Conservation (phyloP, 139 green algal species). For the Coelastrella sp. region DNA sequence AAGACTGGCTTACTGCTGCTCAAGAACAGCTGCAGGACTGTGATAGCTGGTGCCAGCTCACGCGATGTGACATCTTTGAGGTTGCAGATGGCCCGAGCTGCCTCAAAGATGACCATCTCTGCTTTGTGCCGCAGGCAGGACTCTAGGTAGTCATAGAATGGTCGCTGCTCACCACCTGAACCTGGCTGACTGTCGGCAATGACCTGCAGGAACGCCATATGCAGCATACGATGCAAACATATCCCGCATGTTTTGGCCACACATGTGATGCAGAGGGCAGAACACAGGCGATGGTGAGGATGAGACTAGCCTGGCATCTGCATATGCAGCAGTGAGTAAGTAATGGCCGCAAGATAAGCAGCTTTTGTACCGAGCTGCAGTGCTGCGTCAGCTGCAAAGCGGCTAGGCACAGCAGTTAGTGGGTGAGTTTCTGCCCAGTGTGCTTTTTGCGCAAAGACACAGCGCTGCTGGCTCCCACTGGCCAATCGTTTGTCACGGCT, state of each 20-base stretch:
- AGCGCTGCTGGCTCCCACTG: too few species aligned
- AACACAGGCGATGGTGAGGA: too few species aligned
- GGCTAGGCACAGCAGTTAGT: too few species aligned
- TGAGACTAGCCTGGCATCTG: too few species aligned
- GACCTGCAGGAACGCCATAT: slow-evolving; percentile 50
- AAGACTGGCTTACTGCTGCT: slow-evolving; percentile 96
- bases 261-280: too few species aligned
- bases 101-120: slow-evolving; percentile 87
- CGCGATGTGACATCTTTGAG: slow-evolving; percentile 90
- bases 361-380: too few species aligned
- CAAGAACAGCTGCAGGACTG: slow-evolving; percentile 99
- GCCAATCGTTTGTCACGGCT: background rate
- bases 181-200: slow-evolving; percentile 69
- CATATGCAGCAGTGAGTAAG: too few species aligned
- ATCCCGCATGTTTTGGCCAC: too few species aligned
- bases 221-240: too few species aligned
- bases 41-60: slow-evolving; percentile 97
- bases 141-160: slow-evolving; percentile 99
- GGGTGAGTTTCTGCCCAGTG: too few species aligned
- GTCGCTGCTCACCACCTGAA: slow-evolving; percentile 78
- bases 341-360: too few species aligned
- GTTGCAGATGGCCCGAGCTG: slow-evolving; percentile 95
- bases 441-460: background rate
- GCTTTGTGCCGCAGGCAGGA: slow-evolving; percentile 96
- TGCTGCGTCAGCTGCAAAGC: too few species aligned